Evolutionary conservation across 306 rosid genomes (phyloP).

Genomic region (Inga oerstediana): DNA sequence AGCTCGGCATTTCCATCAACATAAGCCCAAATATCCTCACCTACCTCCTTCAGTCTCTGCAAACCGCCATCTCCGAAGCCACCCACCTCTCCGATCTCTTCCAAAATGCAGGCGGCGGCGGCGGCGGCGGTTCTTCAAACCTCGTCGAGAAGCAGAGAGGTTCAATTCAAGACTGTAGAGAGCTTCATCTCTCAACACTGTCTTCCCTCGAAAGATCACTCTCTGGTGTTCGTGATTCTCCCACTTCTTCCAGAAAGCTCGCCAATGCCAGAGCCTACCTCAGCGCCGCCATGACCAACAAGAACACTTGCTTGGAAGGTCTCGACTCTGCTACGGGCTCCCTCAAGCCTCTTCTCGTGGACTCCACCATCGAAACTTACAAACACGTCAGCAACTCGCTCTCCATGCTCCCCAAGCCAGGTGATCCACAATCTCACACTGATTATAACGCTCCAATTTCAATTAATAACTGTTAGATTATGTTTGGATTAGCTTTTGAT

Average conservation of each 20-base stretch:
- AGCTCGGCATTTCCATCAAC: slow-evolving; percentile 64
- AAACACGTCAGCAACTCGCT: slow-evolving; percentile 71
- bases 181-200: slow-evolving; percentile 70
- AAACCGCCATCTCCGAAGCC: slow-evolving; percentile 59
- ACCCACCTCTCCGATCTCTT: slow-evolving; percentile 60
- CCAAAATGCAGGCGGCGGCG: slow-evolving; percentile 38
- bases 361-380: slow-evolving; percentile 54
- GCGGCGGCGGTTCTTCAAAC: slow-evolving; percentile 22
- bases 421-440: neutral
- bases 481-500: no score
- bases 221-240: slow-evolving; percentile 41
- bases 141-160: slow-evolving; percentile 72
- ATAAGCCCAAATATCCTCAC: slow-evolving; percentile 62
- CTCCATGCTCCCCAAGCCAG: slow-evolving; percentile 52
- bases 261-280: slow-evolving; percentile 67
- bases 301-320: slow-evolving; percentile 84
- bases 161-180: slow-evolving; percentile 65
- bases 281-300: slow-evolving; percentile 87
- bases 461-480: neutral
- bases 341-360: slow-evolving; percentile 53
- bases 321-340: slow-evolving; percentile 73
- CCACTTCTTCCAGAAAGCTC: slow-evolving; percentile 28
- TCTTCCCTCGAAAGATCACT: slow-evolving; percentile 55
- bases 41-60: slow-evolving; percentile 64
- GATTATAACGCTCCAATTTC: neutral